Percentiles rank a stretch among this genome's conserved stretches.
Evolutionary conservation across 2,329 filamentous ascomycete genomes (phyloP).

Genomic region (Alternaria longipes): DNA sequence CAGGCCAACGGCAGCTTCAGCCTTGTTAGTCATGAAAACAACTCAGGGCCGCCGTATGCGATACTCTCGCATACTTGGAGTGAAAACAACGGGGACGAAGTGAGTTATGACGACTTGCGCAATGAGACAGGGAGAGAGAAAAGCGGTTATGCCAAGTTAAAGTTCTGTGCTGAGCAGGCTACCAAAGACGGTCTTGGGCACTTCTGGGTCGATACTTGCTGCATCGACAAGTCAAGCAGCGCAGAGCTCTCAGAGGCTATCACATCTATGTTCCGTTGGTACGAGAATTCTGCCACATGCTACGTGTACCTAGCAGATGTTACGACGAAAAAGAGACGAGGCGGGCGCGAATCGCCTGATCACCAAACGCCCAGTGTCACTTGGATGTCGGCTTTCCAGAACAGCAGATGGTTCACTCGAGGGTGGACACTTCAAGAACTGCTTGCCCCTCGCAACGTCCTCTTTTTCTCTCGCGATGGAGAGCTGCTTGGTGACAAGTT

Average conservation of each 20-base stretch:
- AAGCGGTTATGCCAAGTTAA: neutral
- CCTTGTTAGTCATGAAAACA: neutral
- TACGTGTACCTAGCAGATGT: constrained; percentile 18
- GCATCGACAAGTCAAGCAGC: constrained; percentile 6
- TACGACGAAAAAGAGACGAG: neutral
- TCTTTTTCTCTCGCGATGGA: constrained; percentile 6
- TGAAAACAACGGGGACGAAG: neutral
- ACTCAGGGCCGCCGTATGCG: too few species aligned
- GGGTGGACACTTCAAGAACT: constrained; percentile 18
- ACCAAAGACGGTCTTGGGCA: neutral
- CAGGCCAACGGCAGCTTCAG: neutral
- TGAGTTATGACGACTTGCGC: neutral
- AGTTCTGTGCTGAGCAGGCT: constrained; percentile 4
- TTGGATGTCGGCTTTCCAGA: constrained; percentile 1
- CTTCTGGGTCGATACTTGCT: constrained; percentile 15
- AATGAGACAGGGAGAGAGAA: neutral
- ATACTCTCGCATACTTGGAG: neutral
- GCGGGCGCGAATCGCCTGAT: neutral
- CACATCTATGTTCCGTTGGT: constrained; percentile 14
- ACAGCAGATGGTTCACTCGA: constrained; percentile 12
- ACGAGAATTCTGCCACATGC: neutral
- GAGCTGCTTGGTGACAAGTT: neutral
- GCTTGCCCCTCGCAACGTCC: neutral
- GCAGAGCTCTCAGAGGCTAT: constrained; percentile 9
- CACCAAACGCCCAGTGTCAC: neutral